Percentiles rank a stretch among this genome's conserved stretches.
phyloP scores from a whole-genome alignment of 1,139 yeast species.

The Suhomyces taliae region DNA sequence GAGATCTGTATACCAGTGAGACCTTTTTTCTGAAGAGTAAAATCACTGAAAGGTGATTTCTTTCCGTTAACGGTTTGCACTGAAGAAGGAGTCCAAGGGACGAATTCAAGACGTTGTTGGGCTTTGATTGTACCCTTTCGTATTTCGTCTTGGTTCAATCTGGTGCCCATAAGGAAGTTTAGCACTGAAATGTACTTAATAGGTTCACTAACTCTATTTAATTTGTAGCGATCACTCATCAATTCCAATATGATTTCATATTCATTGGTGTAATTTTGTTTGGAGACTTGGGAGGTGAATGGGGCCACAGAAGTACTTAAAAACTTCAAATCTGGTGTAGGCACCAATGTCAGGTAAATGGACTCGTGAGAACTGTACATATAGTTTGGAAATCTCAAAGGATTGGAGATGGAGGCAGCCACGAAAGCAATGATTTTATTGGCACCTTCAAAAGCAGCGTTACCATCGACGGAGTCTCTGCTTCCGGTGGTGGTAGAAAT shows the following conservation, averaged over 20 bases:
- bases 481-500: conserved; percentile 24
- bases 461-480: conserved; percentile 23
- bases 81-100: conserved; percentile 85
- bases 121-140: conserved; percentile 78
- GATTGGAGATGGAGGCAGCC: conserved; percentile 81
- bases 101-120: conserved; percentile 75
- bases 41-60: conserved; percentile 56
- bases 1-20: conserved; percentile 76
- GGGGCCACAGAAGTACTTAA: conserved; percentile 88
- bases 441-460: conserved; percentile 64
- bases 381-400: conserved; percentile 88
- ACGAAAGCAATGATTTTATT: conserved; percentile 86
- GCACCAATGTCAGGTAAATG: conserved; percentile 77
- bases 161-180: conserved; percentile 70
- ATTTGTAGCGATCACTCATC: conserved; percentile 73
- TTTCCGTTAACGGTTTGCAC: conserved; percentile 77
- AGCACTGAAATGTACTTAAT: conserved; percentile 65
- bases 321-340: conserved; percentile 89
- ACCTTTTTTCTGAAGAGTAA: conserved; percentile 21
- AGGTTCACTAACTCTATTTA: conserved; percentile 56
- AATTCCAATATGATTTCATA: conserved; percentile 84
- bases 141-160: conserved; percentile 68
- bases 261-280: conserved; percentile 66
- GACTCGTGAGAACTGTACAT: conserved; percentile 86
- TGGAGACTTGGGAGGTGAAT: conserved; percentile 51